Evolutionary conservation across 345 rosid genomes (phyloP).

Genomic region (Salix udensis): DNA sequence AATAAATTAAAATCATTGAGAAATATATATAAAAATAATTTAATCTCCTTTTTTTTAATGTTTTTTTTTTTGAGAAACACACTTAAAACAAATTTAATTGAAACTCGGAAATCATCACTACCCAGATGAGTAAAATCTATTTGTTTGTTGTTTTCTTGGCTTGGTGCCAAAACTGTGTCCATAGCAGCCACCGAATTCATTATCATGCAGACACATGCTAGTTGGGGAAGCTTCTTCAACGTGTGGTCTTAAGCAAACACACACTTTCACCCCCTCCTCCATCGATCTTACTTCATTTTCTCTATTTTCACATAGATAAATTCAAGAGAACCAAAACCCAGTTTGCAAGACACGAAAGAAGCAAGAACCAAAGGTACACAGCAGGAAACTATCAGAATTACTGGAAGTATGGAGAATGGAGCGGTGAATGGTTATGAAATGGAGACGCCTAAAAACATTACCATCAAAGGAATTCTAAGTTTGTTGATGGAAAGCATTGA

Average conservation of each 20-base stretch:
- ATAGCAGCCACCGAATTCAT: not conserved
- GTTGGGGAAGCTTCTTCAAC: not conserved
- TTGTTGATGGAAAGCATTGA: slow-evolving; percentile 53
- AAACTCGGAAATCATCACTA: no score
- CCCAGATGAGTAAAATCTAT: no score
- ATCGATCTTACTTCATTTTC: not conserved
- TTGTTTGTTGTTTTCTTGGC: not conserved
- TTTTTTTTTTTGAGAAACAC: no score
- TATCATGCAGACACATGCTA: slow-evolving; percentile 10
- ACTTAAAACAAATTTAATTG: no score
- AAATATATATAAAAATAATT: no score
- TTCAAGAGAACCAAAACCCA: not conserved
- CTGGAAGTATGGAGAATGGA: slow-evolving; percentile 29
- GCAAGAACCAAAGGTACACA: not conserved
- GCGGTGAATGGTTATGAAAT: slow-evolving; percentile 22
- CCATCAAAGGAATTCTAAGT: slow-evolving; percentile 77
- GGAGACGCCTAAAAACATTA: slow-evolving; percentile 45
- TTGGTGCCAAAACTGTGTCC: not conserved
- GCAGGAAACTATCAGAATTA: slow-evolving; percentile 23
- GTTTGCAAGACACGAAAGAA: not conserved
- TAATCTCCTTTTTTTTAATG: no score
- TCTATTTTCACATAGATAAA: not conserved
- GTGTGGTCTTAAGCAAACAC: slow-evolving; percentile 14
- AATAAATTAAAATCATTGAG: no score
- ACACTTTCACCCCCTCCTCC: not conserved